phyloP scores from a whole-genome alignment of 1,284 basidiomycete species.

The Cystobasidiaceae sp. region DNA sequence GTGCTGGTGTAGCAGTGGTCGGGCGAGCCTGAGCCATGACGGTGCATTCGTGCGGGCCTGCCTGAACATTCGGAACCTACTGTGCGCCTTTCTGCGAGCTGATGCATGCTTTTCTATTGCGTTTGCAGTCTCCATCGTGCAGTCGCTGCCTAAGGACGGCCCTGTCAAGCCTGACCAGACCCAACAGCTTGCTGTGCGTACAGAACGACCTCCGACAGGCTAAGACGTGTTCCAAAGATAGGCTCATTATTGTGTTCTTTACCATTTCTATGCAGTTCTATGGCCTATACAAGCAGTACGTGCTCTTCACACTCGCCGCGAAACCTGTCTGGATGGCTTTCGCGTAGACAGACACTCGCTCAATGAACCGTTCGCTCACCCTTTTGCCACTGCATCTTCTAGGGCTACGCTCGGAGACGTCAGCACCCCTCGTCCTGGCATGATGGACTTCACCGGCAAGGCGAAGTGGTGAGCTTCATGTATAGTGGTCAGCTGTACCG shows the following conservation, averaged over 20 bases:
- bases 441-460: slow-evolving; percentile 73
- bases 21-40: neutral
- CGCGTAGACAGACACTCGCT: neutral
- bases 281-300: slow-evolving; percentile 73
- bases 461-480: slow-evolving; percentile 64
- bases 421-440: slow-evolving; percentile 59
- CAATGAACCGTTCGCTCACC: neutral
- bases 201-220: neutral
- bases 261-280: slow-evolving; percentile 66
- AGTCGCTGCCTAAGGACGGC: slow-evolving; percentile 68
- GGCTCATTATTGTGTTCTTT: neutral
- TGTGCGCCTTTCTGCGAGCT: neutral
- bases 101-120: neutral
- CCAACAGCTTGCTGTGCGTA: slow-evolving; percentile 60
- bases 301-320: neutral
- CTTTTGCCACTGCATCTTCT: neutral
- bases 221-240: too few species aligned
- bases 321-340: neutral
- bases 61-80: neutral
- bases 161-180: slow-evolving; percentile 62
- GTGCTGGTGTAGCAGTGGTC: neutral
- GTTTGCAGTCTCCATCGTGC: slow-evolving; percentile 32
- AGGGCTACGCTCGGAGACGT: slow-evolving; percentile 70
- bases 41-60: too few species aligned
- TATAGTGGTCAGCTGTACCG: neutral